phyloP scores from a whole-genome alignment of 768 basidiomycete species.

The Kwoniella dendrophila region DNA sequence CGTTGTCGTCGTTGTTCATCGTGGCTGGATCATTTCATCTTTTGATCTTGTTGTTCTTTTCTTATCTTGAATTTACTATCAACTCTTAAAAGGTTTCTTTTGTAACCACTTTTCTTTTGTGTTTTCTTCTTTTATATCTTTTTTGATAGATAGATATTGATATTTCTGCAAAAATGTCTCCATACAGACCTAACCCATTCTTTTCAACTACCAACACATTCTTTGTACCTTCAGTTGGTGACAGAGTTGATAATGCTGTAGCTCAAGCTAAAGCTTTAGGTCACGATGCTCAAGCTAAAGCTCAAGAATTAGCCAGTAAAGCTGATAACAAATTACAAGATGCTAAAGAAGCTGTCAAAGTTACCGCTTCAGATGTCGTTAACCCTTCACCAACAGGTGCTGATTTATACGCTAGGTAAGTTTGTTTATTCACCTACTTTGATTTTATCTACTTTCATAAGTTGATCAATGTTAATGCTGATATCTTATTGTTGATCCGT shows the following conservation, averaged over 20 bases:
- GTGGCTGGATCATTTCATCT: too few species aligned
- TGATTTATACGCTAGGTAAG: slow-evolving; percentile 54
- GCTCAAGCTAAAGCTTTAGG: slow-evolving; percentile 44
- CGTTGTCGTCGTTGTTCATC: too few species aligned
- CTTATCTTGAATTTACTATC: not conserved
- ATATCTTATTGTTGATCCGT: not conserved
- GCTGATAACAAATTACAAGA: slow-evolving; percentile 49
- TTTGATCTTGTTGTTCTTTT: not conserved
- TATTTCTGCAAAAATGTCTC: slow-evolving; percentile 25
- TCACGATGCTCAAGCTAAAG: slow-evolving; percentile 41
- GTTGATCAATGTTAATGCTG: too few species aligned
- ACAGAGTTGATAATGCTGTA: slow-evolving; percentile 55
- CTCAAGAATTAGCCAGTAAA: slow-evolving; percentile 33
- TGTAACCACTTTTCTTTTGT: slow-evolving; percentile 4
- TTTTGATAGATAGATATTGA: slow-evolving; percentile 1
- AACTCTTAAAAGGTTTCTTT: not conserved
- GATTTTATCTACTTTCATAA: not conserved
- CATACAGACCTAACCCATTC: slow-evolving; percentile 54
- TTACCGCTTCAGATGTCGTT: slow-evolving; percentile 30
- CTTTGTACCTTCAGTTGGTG: slow-evolving; percentile 54
- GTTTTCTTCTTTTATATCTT: not conserved
- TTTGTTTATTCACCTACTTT: not conserved
- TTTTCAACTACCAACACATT: slow-evolving; percentile 52
- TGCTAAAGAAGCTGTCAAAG: slow-evolving; percentile 51
- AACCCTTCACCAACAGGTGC: slow-evolving; percentile 47